phyloP scores from a whole-genome alignment of 1,284 basidiomycete genomes.

The Microbotryum lychnidis-dioicae region DNA sequence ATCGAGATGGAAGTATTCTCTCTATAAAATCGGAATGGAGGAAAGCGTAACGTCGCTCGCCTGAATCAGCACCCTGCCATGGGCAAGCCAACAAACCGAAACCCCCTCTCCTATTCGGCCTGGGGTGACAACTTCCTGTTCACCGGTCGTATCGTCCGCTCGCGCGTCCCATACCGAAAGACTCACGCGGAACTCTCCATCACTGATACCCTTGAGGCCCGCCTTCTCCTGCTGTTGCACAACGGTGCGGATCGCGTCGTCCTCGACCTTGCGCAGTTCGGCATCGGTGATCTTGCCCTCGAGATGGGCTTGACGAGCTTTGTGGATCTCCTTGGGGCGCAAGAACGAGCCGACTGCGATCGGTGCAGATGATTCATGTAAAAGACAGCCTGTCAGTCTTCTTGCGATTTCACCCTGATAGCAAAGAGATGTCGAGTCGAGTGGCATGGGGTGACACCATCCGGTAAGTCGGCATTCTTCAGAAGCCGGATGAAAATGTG shows the following conservation, averaged over 20 bases:
- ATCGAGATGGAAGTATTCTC: conserved; percentile 33
- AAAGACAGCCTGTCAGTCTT: no score
- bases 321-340: conserved; percentile 49
- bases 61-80: not conserved
- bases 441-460: not conserved
- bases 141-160: not conserved
- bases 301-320: conserved; percentile 46
- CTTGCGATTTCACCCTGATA: no score
- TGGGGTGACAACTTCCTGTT: not conserved
- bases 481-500: no score
- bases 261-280: conserved; percentile 49
- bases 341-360: conserved; percentile 50
- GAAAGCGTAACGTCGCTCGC: no score
- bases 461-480: no score
- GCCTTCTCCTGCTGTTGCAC: conserved; percentile 49
- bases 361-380: not conserved
- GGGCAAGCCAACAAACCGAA: not conserved
- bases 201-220: conserved; percentile 53
- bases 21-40: conserved; percentile 1
- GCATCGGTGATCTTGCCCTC: conserved; percentile 43
- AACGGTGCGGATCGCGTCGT: conserved; percentile 48
- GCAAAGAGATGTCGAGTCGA: not conserved
- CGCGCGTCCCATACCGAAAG: not conserved
- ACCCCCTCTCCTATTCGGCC: not conserved
- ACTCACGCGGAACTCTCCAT: conserved; percentile 49